These are phyloP conservation scores for Hymenoscyphus linearis DNA, from an alignment of 2,329 filamentous ascomycete species.

Conservation along the genomic window DNA sequence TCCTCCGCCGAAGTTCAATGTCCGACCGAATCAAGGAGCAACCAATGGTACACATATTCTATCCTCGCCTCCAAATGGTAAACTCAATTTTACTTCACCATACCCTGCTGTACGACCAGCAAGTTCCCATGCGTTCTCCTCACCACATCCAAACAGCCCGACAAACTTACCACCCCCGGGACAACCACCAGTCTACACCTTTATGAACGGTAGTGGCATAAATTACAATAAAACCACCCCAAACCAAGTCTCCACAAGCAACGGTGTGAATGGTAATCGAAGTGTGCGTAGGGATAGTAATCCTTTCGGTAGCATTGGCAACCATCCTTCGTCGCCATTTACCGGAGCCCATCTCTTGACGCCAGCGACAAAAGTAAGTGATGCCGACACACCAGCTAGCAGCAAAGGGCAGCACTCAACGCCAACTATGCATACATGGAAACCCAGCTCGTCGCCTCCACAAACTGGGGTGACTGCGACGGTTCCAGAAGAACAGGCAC, in stretches of 20 bases:
- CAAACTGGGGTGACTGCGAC: slow-evolving; percentile 2
- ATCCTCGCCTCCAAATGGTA: slow-evolving; percentile 14
- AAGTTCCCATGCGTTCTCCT: slow-evolving; percentile 30
- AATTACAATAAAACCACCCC: slow-evolving; percentile 7
- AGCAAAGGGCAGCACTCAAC: slow-evolving; percentile 11
- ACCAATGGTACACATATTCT: slow-evolving; percentile 6
- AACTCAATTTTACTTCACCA: slow-evolving; percentile 7
- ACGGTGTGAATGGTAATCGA: slow-evolving; percentile 8
- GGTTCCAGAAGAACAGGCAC: slow-evolving; percentile 11
- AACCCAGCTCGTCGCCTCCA: slow-evolving; percentile 15
- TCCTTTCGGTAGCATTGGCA: slow-evolving; percentile 25
- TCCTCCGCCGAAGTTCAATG: slow-evolving; percentile 5
- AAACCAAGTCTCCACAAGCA: slow-evolving; percentile 1
- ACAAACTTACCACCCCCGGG: slow-evolving; percentile 31
- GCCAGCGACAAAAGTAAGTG: slow-evolving; percentile 20
- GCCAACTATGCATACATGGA: slow-evolving; percentile 11
- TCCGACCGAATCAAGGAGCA: background rate
- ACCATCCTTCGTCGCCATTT: slow-evolving; percentile 27
- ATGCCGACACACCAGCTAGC: slow-evolving; percentile 13
- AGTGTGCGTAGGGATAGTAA: slow-evolving; percentile 16
- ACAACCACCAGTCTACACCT: slow-evolving; percentile 23
- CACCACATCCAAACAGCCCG: slow-evolving; percentile 30
- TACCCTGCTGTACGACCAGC: slow-evolving; percentile 16
- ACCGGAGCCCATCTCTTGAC: slow-evolving; percentile 26
- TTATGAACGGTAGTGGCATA: slow-evolving; percentile 23